Base-by-base conservation (phyloP, 2,329 filamentous ascomycete genomes). In the Neofusicoccum umdonicola region DNA sequence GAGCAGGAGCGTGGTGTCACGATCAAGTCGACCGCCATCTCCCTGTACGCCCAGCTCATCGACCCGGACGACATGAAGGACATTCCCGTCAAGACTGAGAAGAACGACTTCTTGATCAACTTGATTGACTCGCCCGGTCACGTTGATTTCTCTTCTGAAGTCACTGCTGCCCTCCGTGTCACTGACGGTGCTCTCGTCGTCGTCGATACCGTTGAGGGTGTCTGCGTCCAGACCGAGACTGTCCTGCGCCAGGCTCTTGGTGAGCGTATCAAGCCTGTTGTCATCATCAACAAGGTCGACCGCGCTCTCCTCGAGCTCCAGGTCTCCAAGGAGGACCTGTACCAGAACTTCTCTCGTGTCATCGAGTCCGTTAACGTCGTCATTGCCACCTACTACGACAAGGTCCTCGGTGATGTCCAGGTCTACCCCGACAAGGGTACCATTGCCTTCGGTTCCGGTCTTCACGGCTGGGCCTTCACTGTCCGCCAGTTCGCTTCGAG, bases 261-360 rank as follows among this genome's bases (percentile, higher is more conserved):
- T 88, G 95, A 99, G 90, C 94, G 95, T 85, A 99, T 99, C 84
- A 98, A 98, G 91, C 95, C 95, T 77, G 94, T 99, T 78, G 88
- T 97, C 80, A 91, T 97, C 84, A 97, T 99, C 89, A 99, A 99
- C 93, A 99, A 99, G 91, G 95, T 99, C 83, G 95, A 99, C 81
- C 94, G 95, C 85, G 93, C 95, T 84, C 92, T 99, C 79, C 93
- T 99, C 81, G 95, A 99, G 85, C 89, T 99, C 70, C 95, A 99
- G 87, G 90, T 97, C 78, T 90, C 88, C 83, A 97, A 98, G 90
- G 95, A 99, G 85, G 95, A 99, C 80, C 86, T 99, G 73, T 99
- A 97, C 90, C 94, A 98, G 87, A 97, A 94, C 81, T 99, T 99
- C 90, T 93, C 92, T 70, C 91, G 94, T 90, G 97, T 95, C 81